Evolutionary conservation across 352 stramenopile species (phyloP), one percentile per base, ranked within the genome.

Genomic region (Pythium vanterpoolii): DNA sequence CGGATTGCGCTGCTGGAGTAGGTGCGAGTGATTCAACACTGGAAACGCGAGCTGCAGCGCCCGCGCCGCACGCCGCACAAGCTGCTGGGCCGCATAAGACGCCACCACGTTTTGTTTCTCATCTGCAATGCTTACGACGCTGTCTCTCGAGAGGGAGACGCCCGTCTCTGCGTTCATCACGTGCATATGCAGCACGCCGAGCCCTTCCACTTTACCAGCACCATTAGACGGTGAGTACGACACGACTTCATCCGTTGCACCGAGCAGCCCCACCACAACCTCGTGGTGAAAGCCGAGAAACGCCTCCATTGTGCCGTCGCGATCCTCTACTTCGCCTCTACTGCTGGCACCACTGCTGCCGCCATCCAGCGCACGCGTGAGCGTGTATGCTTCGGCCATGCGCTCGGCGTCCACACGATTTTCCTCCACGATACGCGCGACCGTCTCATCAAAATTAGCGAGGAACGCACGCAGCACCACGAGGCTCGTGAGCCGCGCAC

Each of bases 331-430:
- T 27, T 19, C 24, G 18, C 28, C 24, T 27, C 45, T 36, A 5
- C n/a, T 11, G n/a, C 13, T 10, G 4, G 3, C 40, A 46, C n/a
- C 5, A 0, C 40, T 13, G 6, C 4, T 1, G 14, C 27, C 40
- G 13, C 67, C 53, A 10, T 46, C 45, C 13, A 88, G 52, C 21
- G 76, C 78, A 7, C 38, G 79, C 9, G 73, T 64, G 24, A 88
- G 64, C 19, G 76, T 86, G 59, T 88, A 88, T 14, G 71, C 62
- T 31, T 85, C 73, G 0, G 74, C 78, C 63, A 73, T 83, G 1
- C 48, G 51, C 21, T 72, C 60, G 0, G 56, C 64, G n/a, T 74
- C 56, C 7, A 54, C 64, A 11, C 62, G 52, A 43, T 70, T 77
- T 21, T 70, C 64, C 11, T 55, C 44, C 4, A 73, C 52, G 34